Evolutionary conservation across 495 filamentous ascomycete species (phyloP).

Genomic region (Hypoxylon cercidicola): DNA sequence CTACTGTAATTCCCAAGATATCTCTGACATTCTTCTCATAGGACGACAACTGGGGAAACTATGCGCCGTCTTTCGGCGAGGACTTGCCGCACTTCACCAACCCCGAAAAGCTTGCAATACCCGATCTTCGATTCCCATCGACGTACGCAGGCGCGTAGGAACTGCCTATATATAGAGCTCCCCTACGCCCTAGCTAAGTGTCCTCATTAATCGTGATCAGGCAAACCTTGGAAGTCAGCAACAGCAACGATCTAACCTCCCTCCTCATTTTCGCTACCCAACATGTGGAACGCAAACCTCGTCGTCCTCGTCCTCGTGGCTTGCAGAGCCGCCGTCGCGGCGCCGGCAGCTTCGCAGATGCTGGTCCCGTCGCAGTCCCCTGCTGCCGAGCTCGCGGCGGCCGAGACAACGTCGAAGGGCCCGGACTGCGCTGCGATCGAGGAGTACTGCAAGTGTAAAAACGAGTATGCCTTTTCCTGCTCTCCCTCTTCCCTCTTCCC

Average conservation of each 20-base stretch:
- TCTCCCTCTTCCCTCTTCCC: neutral
- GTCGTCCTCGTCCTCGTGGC: slow-evolving; percentile 32
- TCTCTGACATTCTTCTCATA: no score
- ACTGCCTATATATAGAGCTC: no score
- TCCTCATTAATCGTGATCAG: no score
- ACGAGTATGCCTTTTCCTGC: slow-evolving; percentile 28
- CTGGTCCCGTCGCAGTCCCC: neutral
- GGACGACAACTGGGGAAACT: no score
- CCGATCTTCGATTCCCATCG: no score
- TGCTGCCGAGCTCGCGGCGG: slow-evolving; percentile 4
- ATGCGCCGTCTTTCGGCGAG: no score
- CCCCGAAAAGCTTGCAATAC: no score
- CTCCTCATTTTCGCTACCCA: slow-evolving; percentile 1
- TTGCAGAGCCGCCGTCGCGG: slow-evolving; percentile 30
- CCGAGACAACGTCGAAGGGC: slow-evolving; percentile 8
- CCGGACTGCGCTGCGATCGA: slow-evolving; percentile 40
- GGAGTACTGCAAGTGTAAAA: slow-evolving; percentile 40
- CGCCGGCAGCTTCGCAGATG: slow-evolving; percentile 5
- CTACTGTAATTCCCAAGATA: no score
- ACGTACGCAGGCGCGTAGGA: no score
- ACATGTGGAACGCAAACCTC: slow-evolving; percentile 30
- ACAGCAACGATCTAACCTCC: neutral
- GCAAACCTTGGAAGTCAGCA: no score
- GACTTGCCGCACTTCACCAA: no score
- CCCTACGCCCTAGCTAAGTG: no score